Base-by-base conservation (phyloP, 805 yeast species). In the Pichia deserticola region DNA sequence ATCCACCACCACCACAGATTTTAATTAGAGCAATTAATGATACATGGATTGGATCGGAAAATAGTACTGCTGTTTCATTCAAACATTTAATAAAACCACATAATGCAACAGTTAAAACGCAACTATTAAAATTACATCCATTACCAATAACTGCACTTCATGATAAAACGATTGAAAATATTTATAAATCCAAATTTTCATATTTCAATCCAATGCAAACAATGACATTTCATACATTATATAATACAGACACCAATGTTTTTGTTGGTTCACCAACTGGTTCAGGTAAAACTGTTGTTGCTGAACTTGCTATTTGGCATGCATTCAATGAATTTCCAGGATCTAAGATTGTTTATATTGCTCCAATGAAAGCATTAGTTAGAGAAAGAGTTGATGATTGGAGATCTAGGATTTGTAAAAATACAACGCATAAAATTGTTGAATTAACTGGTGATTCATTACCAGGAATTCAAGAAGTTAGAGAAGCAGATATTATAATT, bases 181-280 rank as follows among this genome's bases (percentile, higher is more conserved):
- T 90, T 40, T 93, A 93, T 63, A 69, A 73, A 5, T 51, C 64
- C 7, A 80, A 75, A 57, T 93, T 93, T 72, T 78, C 78, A 50
- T 92, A 86, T 67, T 93, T 93, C 75, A 93, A 93, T 63, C 98
- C 99, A 5, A 90, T 93, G 97, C 99, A 93, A 68, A 92, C 98
- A 0, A 92, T 92, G 98, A 78, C 85, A 0, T 93, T 93, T 69
- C 96, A 90, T 62, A 79, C 96, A 0, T 68, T 93, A 42, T 93
- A 90, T 68, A 82, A 93, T 64, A 70, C 84, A 1, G 79, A 85
- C 54, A 76, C 84, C 1, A 86, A 86, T 63, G 90, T 85, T 0
- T 86, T 93, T 65, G 87, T 93, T 42, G 99, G 99, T 9, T 89
- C 98, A 0, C 99, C 99, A 3, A 93, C 99, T 2, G 99, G 99